These are phyloP conservation scores for Fusarium poae DNA, from an alignment of 2,329 filamentous ascomycete genomes.

Conservation along the genomic window DNA sequence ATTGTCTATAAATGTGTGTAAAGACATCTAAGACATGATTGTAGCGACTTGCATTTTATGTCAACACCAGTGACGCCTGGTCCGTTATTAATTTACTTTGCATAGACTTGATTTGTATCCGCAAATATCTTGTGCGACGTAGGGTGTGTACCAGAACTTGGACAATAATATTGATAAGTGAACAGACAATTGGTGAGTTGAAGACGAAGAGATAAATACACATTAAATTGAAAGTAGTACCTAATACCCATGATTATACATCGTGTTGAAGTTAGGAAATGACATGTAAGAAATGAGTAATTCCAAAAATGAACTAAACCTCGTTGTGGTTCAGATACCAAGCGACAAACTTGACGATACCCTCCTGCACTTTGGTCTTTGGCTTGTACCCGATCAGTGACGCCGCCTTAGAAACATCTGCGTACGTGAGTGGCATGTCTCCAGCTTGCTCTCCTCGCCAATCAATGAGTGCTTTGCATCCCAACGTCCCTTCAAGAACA, in stretches of 20 bases:
- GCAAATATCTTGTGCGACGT: too few relatives aligned
- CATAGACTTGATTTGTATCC: too few relatives aligned
- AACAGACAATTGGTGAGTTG: background rate
- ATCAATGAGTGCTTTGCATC: slow-evolving; percentile 10
- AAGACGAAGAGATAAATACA: background rate
- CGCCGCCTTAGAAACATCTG: slow-evolving; percentile 15
- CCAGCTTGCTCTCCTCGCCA: slow-evolving; percentile 12
- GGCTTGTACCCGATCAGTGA: slow-evolving; percentile 17
- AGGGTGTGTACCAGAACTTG: background rate
- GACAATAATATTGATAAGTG: fast-evolving
- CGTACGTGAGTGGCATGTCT: slow-evolving; percentile 17
- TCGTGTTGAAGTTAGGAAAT: background rate
- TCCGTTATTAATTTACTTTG: fast-evolving
- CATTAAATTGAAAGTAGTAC: background rate
- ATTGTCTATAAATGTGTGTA: too few relatives aligned
- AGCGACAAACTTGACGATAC: slow-evolving; percentile 15
- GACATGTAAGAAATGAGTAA: background rate
- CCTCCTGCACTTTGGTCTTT: slow-evolving; percentile 8
- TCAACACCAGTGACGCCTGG: too few relatives aligned
- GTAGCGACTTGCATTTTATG: too few relatives aligned
- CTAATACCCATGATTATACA: background rate
- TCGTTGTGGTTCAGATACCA: slow-evolving; percentile 17
- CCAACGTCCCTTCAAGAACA: background rate
- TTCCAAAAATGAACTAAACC: background rate
- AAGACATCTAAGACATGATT: too few relatives aligned